Conservation (phyloP, 2,329 filamentous ascomycete genomes). For the Claviceps monticola region DNA sequence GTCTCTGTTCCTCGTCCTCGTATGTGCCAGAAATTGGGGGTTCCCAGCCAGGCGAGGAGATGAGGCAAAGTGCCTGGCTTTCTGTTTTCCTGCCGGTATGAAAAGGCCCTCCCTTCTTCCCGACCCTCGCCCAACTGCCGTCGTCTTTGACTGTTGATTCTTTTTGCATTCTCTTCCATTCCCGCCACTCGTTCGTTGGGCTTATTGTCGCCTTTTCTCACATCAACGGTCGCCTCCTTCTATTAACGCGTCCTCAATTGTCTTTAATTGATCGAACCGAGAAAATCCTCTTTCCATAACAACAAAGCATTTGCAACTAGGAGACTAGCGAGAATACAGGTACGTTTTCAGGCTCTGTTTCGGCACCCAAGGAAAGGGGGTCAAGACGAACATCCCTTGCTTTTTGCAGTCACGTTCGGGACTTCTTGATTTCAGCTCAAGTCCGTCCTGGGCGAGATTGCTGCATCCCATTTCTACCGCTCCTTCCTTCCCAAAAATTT, state of each 20-base stretch:
- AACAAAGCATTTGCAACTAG: not conserved
- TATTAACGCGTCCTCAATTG: not conserved
- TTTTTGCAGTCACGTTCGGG: not conserved
- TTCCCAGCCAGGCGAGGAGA: not conserved
- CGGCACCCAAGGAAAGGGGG: not conserved
- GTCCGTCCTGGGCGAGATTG: not conserved
- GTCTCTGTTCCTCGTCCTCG: conserved; percentile 4
- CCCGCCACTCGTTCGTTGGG: conserved; percentile 25
- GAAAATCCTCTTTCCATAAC: not conserved
- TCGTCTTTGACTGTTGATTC: conserved; percentile 13
- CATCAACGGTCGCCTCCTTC: conserved; percentile 9
- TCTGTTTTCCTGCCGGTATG: conserved; percentile 1
- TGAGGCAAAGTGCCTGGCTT: conserved; percentile 1
- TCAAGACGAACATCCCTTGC: not conserved
- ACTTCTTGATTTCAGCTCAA: not conserved
- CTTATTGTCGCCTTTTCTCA: conserved; percentile 12
- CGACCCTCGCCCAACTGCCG: conserved; percentile 12
- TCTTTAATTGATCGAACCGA: not conserved
- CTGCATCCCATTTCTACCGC: not conserved
- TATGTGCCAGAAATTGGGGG: conserved; percentile 1
- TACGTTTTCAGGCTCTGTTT: not conserved
- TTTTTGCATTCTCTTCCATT: conserved; percentile 20
- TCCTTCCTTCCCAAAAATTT: not conserved
- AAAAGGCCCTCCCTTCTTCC: conserved; percentile 11
- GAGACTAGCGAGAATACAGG: not conserved